Base-by-base conservation (phyloP, 805 yeast genomes). In the Cyberlindnera mycetangii region DNA sequence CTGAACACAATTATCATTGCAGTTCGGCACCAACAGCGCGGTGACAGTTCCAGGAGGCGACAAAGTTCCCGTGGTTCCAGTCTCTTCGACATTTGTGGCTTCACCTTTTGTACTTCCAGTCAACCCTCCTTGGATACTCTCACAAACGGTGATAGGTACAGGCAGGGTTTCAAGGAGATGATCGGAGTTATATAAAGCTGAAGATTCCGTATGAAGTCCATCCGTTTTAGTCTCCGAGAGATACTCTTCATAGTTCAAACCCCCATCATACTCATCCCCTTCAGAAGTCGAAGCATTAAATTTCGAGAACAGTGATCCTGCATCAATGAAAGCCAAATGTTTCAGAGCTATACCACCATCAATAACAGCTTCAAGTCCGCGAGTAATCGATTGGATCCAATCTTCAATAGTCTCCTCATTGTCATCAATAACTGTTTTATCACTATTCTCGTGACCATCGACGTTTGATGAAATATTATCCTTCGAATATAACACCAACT, bases 31-130 rank as follows among this genome's bases (percentile, higher is more conserved):
- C 32, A 54, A 40, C 21, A 31, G 46, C 1, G 52, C 52, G 1
- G 54, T 50, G 10, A 49, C 32, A 8, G 51, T 42, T 2, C 54
- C 52, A 2, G 44, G 42, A 5, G 45, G 41, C 15, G 59, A 49
- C 4, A 37, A 20, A 24, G 32, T 27, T 15, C 21, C 36, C 3
- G 12, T n/a, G 11, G 39, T 24, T 11, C 20, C 27, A 6, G 15
- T 25, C 5, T 25, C 28, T 25, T n/a, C 12, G 12, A 25, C 12
- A 25, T 12, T 11, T 11, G 28, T 12, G 7, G 28, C 10, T 7
- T 5, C 28, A 25, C 28, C 28, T 10, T 25, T 25, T 7, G 5
- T 10, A n/a, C 12, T 25, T n/a, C 14, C 28, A 25, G 5, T 25
- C 7, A 10, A 25, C 12, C 12, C 28, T 10, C 14, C 28, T 25